phyloP scores from a whole-genome alignment of 2,329 filamentous ascomycete genomes.

The Geosmithia morbida region DNA sequence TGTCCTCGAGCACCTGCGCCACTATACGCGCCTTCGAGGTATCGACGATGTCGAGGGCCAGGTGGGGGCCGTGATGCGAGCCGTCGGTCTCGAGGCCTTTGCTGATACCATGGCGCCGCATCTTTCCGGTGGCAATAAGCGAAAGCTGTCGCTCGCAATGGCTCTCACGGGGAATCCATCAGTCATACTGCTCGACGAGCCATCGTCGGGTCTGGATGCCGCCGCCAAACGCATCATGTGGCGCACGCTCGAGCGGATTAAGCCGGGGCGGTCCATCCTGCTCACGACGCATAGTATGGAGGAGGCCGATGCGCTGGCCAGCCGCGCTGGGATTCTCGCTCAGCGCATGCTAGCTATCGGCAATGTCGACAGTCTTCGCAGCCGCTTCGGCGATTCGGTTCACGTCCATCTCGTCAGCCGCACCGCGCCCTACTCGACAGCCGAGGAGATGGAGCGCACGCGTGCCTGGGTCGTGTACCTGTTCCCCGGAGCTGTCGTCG shows the following conservation, averaged over 20 bases:
- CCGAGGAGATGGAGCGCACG: conserved; percentile 49
- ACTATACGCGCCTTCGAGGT: conserved; percentile 60
- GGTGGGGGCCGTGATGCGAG: conserved; percentile 47
- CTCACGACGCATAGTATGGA: conserved; percentile 74
- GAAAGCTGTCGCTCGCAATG: conserved; percentile 60
- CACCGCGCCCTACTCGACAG: conserved; percentile 53
- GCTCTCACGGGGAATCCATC: conserved; percentile 63
- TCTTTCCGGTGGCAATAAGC: conserved; percentile 63
- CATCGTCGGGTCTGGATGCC: conserved; percentile 58
- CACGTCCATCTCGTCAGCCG: conserved; percentile 64
- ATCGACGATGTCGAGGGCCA: conserved; percentile 42
- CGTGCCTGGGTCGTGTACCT: conserved; percentile 43
- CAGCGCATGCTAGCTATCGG: conserved; percentile 68
- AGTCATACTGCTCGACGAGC: conserved; percentile 63
- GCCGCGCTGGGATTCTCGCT: conserved; percentile 55
- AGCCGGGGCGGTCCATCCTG: conserved; percentile 51
- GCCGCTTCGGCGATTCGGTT: conserved; percentile 57
- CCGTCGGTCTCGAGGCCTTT: conserved; percentile 51
- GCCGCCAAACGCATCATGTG: conserved; percentile 64
- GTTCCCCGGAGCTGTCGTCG: conserved; percentile 49
- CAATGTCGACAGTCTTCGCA: conserved; percentile 50
- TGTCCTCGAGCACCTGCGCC: conserved; percentile 54
- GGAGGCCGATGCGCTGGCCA: conserved; percentile 62
- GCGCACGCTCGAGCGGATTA: conserved; percentile 51
- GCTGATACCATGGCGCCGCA: conserved; percentile 47